Conservation (phyloP, 2,329 filamentous ascomycete species). For the Colletotrichum sp. region DNA sequence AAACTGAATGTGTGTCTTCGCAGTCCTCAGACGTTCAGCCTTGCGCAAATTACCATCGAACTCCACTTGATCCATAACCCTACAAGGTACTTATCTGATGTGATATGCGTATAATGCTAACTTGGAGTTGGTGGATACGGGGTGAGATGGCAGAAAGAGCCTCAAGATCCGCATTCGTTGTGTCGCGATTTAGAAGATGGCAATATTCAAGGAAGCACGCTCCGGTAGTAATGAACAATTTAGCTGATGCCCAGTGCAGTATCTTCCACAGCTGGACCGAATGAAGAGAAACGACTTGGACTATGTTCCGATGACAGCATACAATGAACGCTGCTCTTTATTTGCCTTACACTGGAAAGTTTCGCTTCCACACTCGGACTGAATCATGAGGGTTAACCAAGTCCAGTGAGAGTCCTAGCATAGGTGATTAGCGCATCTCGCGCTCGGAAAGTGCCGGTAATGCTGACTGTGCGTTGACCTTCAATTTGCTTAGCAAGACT, state of each 20-base stretch:
- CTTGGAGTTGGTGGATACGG: background rate
- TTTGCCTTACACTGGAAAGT: background rate
- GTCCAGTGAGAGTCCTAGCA: background rate
- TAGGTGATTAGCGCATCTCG: background rate
- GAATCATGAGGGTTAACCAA: background rate
- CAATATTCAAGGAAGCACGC: background rate
- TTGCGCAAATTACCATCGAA: background rate
- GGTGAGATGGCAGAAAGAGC: background rate
- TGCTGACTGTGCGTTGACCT: background rate
- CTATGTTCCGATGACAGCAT: background rate
- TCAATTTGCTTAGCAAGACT: background rate
- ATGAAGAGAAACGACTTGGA: background rate
- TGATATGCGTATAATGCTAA: background rate
- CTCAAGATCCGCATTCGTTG: background rate
- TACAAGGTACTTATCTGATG: background rate
- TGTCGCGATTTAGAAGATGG: background rate
- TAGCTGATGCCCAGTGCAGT: background rate
- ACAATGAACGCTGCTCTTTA: background rate
- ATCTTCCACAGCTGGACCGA: accelerated
- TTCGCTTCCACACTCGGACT: background rate
- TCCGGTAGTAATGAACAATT: background rate
- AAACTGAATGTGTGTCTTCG: background rate
- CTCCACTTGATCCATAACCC: background rate
- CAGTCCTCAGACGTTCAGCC: background rate
- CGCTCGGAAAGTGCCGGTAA: background rate